Evolutionary conservation across 1,139 yeast species (phyloP).

Genomic region (Petasospora rhodanensis): DNA sequence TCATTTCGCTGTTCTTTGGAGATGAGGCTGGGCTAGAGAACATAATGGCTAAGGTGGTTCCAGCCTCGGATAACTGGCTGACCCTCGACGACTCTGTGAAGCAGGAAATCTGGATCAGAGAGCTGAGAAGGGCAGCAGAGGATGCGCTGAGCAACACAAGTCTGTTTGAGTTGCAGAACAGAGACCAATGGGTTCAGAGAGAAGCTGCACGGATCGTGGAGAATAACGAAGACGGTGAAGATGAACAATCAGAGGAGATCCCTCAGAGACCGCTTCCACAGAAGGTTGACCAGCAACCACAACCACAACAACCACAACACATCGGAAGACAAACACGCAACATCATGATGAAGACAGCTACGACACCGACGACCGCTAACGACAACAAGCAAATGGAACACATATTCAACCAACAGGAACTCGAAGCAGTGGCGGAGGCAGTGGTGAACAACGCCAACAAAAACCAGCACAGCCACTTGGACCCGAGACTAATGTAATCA

Average conservation of each 20-base stretch:
- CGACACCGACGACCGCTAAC: too few relatives aligned
- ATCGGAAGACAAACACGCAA: slow-evolving; percentile 1
- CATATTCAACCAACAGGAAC: slow-evolving; percentile 19
- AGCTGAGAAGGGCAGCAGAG: slow-evolving; percentile 39
- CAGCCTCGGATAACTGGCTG: slow-evolving; percentile 42
- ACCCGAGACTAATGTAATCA: slow-evolving; percentile 16
- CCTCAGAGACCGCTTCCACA: too few relatives aligned
- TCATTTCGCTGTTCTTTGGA: slow-evolving; percentile 24
- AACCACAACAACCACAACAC: slow-evolving; percentile 2
- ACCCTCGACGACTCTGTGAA: slow-evolving; percentile 31
- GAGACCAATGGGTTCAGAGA: slow-evolving; percentile 35
- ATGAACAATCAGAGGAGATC: slow-evolving; percentile 5
- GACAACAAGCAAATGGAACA: slow-evolving; percentile 1
- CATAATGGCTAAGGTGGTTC: slow-evolving; percentile 31
- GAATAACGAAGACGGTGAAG: slow-evolving; percentile 8
- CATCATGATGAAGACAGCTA: slow-evolving; percentile 1
- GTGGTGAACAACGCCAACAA: slow-evolving; percentile 15
- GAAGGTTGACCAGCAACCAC: slow-evolving; percentile 1
- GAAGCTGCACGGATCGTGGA: slow-evolving; percentile 24
- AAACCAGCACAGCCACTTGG: slow-evolving; percentile 10
- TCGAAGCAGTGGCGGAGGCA: slow-evolving; percentile 26
- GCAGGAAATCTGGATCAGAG: slow-evolving; percentile 39
- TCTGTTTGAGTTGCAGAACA: slow-evolving; percentile 36
- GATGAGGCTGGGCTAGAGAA: too few relatives aligned
- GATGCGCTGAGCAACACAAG: slow-evolving; percentile 38